Base-by-base conservation (phyloP, 495 filamentous ascomycete species). In the Bacidia gigantensis region DNA sequence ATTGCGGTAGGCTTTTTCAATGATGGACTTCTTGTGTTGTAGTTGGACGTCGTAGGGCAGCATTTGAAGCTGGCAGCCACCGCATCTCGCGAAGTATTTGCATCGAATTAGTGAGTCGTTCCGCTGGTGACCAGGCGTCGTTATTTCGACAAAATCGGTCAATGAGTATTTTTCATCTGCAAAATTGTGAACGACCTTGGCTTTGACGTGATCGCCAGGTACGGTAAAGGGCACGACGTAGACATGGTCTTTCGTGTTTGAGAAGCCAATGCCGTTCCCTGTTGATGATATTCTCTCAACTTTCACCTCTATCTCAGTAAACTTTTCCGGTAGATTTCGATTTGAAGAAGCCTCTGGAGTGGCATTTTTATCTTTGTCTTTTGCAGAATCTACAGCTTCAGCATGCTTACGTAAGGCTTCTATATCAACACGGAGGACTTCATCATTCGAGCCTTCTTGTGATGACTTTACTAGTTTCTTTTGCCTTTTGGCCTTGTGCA, bases 61-160 rank as follows among this genome's bases (percentile, higher is more conserved):
- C 87, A 96, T 95, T 66, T 98, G 92, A 62, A 96, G 86, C 69
- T 97, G 93, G 61, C 92, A 98, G 3, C 92, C 92, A 0, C 86
- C 86, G 64, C 92, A 98, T 49, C 72, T 77, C 26, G 75, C 67
- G 61, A 98, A 98, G 69, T 97, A 97, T 58, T 76, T 71, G 72
- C 92, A 98, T 42, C 73, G 67, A 58, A 95, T 75, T 1, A 80
- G 73, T 42, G 69, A 73, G 61, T 95, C 87, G 56, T 96, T 79
- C 56, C 92, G 81, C 38, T 82, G 69, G 1, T 80, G 75, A 0
- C 87, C 87, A 0, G 92, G 79, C 43, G 72, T 74, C 26, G 84
- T 67, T 14, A 96, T 81, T 20, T 78, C 80, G 59, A 97, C 48
- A 54, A 95, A 87, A 64, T 96, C 89, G 46, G 87, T 79, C 3